A percentile compares a stretch with the other conserved stretches of the same genome.
These are phyloP conservation scores for Leishmania mexicana DNA, from an alignment of 208 protist genomes.

Conservation along the genomic window DNA sequence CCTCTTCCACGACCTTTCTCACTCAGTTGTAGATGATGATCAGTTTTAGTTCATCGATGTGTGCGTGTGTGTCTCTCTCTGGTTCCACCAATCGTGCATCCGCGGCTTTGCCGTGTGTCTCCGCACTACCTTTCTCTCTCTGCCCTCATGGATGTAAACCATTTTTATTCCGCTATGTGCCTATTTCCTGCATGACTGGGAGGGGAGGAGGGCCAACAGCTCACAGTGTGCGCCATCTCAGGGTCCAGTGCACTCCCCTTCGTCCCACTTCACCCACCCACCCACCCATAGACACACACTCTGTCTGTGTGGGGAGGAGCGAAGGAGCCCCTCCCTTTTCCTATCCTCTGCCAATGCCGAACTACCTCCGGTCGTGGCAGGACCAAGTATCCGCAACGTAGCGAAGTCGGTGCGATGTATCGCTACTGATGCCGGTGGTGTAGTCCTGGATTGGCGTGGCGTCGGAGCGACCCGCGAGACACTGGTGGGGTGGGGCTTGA, in stretches of 20 bases:
- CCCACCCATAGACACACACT: no score
- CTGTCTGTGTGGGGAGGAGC: no score
- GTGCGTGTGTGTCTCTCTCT: background rate
- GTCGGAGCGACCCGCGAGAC: no score
- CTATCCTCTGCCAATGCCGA: background rate
- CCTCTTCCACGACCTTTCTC: constrained; percentile 30
- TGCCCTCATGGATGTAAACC: background rate
- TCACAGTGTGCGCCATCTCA: background rate
- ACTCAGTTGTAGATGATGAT: constrained; percentile 8
- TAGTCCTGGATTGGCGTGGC: background rate
- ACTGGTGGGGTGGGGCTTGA: background rate
- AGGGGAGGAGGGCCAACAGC: background rate
- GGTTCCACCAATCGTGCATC: no score
- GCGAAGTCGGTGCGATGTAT: background rate
- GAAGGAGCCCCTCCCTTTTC: background rate
- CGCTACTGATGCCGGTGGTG: background rate
- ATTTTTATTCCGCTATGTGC: background rate
- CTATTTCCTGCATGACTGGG: background rate
- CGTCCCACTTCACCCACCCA: background rate
- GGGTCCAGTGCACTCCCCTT: background rate
- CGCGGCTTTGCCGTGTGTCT: no score
- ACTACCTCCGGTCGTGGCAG: background rate
- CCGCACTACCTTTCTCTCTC: background rate
- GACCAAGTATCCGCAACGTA: background rate
- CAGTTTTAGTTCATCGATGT: background rate